These are phyloP conservation scores for Penicillium goetzii DNA, from an alignment of 495 filamentous ascomycete species.

Conservation along the genomic window DNA sequence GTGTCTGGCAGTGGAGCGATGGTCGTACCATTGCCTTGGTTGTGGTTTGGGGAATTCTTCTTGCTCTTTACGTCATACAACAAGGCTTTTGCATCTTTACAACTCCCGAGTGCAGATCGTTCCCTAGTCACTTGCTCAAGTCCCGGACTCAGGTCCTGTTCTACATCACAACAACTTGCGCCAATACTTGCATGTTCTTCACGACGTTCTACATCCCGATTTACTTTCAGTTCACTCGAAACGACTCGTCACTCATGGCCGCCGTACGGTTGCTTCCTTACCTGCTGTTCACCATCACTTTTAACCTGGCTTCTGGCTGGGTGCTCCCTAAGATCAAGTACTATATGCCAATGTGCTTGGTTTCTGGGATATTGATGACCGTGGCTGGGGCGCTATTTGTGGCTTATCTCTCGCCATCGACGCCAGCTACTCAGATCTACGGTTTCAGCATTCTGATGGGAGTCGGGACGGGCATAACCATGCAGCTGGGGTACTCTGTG, in stretches of 20 bases:
- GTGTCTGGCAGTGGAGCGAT: conserved; percentile 38
- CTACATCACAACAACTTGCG: conserved; percentile 42
- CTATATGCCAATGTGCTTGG: conserved; percentile 34
- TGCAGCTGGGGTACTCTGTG: conserved; percentile 7
- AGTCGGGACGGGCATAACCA: conserved; percentile 37
- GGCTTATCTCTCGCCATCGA: conserved; percentile 3
- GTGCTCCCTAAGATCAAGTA: conserved; percentile 4
- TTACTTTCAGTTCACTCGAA: conserved; percentile 52
- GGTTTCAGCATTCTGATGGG: conserved; percentile 57
- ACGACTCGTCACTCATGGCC: conserved; percentile 37
- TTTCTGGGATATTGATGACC: conserved; percentile 28
- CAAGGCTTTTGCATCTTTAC: conserved; percentile 42
- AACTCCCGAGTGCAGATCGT: conserved; percentile 45
- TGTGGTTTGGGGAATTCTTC: conserved; percentile 42
- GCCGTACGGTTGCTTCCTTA: conserved; percentile 45
- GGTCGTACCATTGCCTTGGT: conserved; percentile 54
- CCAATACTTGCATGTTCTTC: conserved; percentile 30
- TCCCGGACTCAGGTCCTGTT: conserved; percentile 50
- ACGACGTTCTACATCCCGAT: conserved; percentile 56
- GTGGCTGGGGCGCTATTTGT: neutral
- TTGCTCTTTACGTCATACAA: conserved; percentile 36
- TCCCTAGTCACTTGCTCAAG: conserved; percentile 54
- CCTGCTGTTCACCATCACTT: conserved; percentile 21
- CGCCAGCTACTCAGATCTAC: conserved; percentile 41
- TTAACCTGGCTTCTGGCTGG: conserved; percentile 13